Percentiles rank a stretch among this genome's conserved stretches.
phyloP scores from a whole-genome alignment of 768 basidiomycete genomes.

The Neoboletus magnificus region DNA sequence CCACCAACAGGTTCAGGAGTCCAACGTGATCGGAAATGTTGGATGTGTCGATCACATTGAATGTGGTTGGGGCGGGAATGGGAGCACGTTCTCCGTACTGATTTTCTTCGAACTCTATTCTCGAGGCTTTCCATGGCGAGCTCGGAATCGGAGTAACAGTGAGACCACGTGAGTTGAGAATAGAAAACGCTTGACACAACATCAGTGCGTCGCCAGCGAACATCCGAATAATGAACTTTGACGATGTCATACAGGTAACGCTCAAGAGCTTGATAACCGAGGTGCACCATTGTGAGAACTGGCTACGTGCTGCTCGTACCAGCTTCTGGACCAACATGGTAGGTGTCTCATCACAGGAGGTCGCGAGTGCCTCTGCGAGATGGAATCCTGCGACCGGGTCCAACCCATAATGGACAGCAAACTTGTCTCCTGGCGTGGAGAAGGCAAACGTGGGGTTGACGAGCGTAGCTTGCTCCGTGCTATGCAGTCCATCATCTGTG shows the following conservation, averaged over 20 bases:
- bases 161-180: constrained; percentile 3
- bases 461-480: constrained; percentile 8
- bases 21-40: constrained; percentile 32
- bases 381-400: constrained; percentile 33
- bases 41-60: constrained; percentile 35
- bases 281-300: constrained; percentile 30
- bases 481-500: constrained; percentile 24
- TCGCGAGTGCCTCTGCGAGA: constrained; percentile 27
- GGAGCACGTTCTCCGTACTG: constrained; percentile 17
- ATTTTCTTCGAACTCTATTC: constrained; percentile 20
- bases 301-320: constrained; percentile 16
- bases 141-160: constrained; percentile 17
- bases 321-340: constrained; percentile 15
- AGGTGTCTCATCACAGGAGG: neutral
- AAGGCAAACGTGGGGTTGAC: constrained; percentile 33
- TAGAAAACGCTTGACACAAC: constrained; percentile 26
- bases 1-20: constrained; percentile 26
- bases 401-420: constrained; percentile 28
- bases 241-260: neutral
- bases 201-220: constrained; percentile 30
- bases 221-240: constrained; percentile 24
- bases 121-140: constrained; percentile 25
- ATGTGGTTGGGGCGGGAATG: constrained; percentile 24
- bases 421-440: constrained; percentile 20
- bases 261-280: constrained; percentile 15